Percentiles rank a stretch among this genome's conserved stretches.
Evolutionary conservation across 371 early-diverging fungal genomes (phyloP).

Genomic region (Rhizopus stolonifer): DNA sequence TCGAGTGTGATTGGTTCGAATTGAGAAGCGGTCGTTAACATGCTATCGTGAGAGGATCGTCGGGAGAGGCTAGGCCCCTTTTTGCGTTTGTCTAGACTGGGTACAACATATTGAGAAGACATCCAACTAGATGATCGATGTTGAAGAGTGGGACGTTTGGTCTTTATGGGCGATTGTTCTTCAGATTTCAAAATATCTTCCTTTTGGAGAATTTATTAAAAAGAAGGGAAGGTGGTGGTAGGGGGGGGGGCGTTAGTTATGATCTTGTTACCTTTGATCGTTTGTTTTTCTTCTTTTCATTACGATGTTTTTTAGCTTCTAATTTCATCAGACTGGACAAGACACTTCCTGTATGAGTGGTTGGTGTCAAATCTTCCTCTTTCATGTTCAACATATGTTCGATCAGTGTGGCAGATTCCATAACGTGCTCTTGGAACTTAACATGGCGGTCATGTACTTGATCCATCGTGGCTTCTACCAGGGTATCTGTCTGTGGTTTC

Average conservation of each 20-base stretch:
- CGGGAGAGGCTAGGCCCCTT: constrained; percentile 30
- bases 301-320: constrained; percentile 27
- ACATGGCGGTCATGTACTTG: constrained; percentile 46
- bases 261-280: too few species aligned
- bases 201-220: too few species aligned
- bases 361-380: background rate
- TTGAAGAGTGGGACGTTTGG: constrained; percentile 31
- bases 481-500: constrained; percentile 16
- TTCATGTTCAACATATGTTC: constrained; percentile 37
- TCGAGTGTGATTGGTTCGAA: constrained; percentile 52
- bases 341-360: constrained; percentile 35
- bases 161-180: too few species aligned
- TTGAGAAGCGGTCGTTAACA: constrained; percentile 49
- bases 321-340: constrained; percentile 43
- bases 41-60: constrained; percentile 37
- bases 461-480: constrained; percentile 43
- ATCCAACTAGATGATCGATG: constrained; percentile 46
- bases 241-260: too few species aligned
- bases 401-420: constrained; percentile 45
- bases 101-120: constrained; percentile 39
- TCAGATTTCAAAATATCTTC: too few species aligned
- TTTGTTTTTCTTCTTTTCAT: constrained; percentile 11
- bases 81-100: constrained; percentile 40
- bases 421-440: constrained; percentile 45
- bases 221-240: too few species aligned